Conservation (phyloP, 106 monocot species). For the Dendrobium catenatum region DNA sequence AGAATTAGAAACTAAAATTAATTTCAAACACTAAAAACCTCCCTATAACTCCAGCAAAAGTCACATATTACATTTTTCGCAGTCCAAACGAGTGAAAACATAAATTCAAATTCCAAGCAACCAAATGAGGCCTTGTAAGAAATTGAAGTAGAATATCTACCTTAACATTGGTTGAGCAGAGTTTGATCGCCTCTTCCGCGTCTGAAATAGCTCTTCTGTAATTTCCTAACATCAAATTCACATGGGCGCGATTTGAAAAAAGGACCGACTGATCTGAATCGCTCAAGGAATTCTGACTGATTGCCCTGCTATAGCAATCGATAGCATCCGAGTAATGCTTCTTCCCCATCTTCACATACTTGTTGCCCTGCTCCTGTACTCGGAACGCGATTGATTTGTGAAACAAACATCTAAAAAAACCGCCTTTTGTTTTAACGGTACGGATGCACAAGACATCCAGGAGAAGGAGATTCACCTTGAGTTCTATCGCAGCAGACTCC, state of each 20-base stretch:
- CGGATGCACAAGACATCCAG: not conserved
- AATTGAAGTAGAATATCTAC: not conserved
- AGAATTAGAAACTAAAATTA: not conserved
- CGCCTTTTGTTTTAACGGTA: not conserved
- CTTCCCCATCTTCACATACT: slow-evolving; percentile 78
- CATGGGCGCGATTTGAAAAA: slow-evolving; percentile 79
- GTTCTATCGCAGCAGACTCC: slow-evolving; percentile 63
- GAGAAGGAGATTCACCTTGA: slow-evolving; percentile 40
- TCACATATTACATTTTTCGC: not conserved
- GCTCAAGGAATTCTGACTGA: slow-evolving; percentile 63
- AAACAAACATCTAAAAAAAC: not conserved
- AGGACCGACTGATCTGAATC: slow-evolving; percentile 58
- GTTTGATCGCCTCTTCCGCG: slow-evolving; percentile 64
- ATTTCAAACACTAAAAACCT: not conserved
- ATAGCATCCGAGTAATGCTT: slow-evolving; percentile 74
- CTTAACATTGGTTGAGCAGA: slow-evolving; percentile 24
- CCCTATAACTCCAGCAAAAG: not conserved
- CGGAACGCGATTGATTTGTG: not conserved
- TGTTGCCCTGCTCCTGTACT: slow-evolving; percentile 77
- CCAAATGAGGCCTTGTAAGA: not conserved
- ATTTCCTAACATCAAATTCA: slow-evolving; percentile 83
- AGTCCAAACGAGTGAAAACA: not conserved
- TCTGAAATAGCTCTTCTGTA: slow-evolving; percentile 64
- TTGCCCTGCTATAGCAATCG: slow-evolving; percentile 85
- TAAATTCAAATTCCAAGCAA: not conserved